These are phyloP conservation scores for Acanthamoeba culbertsoni DNA, from an alignment of 208 protist species.

Conservation along the genomic window DNA sequence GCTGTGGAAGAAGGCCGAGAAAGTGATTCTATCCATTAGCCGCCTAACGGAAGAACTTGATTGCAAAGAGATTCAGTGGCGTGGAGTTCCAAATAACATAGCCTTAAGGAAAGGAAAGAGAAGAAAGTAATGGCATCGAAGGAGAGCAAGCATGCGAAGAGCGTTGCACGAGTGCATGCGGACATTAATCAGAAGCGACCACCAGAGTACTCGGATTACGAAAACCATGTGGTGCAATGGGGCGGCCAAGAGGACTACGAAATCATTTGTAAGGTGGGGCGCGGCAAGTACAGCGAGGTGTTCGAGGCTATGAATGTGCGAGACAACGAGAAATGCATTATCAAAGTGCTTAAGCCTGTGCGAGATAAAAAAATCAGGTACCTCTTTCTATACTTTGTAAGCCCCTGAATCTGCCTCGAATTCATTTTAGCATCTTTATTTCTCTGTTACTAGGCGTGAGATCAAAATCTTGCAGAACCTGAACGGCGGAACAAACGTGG, in stretches of 20 bases:
- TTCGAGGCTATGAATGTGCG: slow-evolving; percentile 94
- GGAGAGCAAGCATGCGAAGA: slow-evolving; percentile 51
- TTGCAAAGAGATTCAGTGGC: no score
- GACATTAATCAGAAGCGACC: slow-evolving; percentile 88
- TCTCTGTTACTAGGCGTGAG: slow-evolving; percentile 82
- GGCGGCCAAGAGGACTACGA: slow-evolving; percentile 94
- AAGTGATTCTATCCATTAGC: no score
- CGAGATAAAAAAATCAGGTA: slow-evolving; percentile 56
- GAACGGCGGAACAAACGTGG: slow-evolving; percentile 97
- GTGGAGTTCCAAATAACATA: no score
- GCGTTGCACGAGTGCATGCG: slow-evolving; percentile 66
- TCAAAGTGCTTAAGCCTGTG: slow-evolving; percentile 92
- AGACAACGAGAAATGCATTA: slow-evolving; percentile 92
- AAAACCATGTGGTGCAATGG: slow-evolving; percentile 91
- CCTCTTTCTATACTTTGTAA: background rate
- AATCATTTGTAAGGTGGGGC: slow-evolving; percentile 94
- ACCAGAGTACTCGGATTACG: slow-evolving; percentile 95
- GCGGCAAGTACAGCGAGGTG: slow-evolving; percentile 99
- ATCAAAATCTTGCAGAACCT: slow-evolving; percentile 98
- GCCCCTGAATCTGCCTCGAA: no score
- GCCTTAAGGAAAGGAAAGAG: background rate
- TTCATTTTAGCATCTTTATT: background rate
- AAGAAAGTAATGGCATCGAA: background rate
- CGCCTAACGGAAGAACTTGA: no score
- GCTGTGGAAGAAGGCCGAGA: no score